These are phyloP conservation scores for Chernovozyma sophiae-reginae DNA, from an alignment of 1,139 yeast genomes.

Conservation along the genomic window DNA sequence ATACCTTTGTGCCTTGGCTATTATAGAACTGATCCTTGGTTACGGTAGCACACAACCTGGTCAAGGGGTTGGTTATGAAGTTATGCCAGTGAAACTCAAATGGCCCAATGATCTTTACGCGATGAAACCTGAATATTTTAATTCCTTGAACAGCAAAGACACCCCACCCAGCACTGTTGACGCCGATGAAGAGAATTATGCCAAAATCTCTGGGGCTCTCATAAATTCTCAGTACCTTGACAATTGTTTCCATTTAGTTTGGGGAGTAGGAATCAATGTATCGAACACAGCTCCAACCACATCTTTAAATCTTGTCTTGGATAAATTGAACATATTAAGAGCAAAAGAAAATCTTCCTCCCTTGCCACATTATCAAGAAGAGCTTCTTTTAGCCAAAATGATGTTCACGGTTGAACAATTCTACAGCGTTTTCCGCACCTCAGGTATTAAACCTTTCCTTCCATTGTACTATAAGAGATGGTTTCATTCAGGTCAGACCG, in stretches of 20 bases:
- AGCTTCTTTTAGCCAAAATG: constrained; percentile 65
- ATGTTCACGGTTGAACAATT: constrained; percentile 62
- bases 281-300: constrained; percentile 89
- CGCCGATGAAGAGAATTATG: constrained; percentile 48
- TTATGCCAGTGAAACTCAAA: constrained; percentile 75
- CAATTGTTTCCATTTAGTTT: constrained; percentile 56
- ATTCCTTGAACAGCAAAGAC: constrained; percentile 2
- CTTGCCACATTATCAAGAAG: constrained; percentile 55
- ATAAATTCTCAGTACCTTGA: constrained; percentile 71
- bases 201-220: constrained; percentile 80
- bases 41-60: constrained; percentile 48
- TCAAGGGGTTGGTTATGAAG: constrained; percentile 54
- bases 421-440: constrained; percentile 51
- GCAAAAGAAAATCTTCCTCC: constrained; percentile 30
- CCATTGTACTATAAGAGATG: constrained; percentile 76
- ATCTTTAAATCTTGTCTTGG: constrained; percentile 69
- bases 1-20: constrained; percentile 78
- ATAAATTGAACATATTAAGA: constrained; percentile 52
- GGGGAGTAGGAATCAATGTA: constrained; percentile 88
- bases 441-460: constrained; percentile 69
- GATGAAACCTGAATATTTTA: constrained; percentile 56
- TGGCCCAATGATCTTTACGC: constrained; percentile 97
- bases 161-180: constrained; percentile 28
- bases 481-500: constrained; percentile 76
- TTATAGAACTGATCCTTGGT: constrained; percentile 68